Evolutionary conservation across 2,329 filamentous ascomycete species (phyloP), one percentile per base, ranked within the genome.

Genomic region (Aspergillus sp.): DNA sequence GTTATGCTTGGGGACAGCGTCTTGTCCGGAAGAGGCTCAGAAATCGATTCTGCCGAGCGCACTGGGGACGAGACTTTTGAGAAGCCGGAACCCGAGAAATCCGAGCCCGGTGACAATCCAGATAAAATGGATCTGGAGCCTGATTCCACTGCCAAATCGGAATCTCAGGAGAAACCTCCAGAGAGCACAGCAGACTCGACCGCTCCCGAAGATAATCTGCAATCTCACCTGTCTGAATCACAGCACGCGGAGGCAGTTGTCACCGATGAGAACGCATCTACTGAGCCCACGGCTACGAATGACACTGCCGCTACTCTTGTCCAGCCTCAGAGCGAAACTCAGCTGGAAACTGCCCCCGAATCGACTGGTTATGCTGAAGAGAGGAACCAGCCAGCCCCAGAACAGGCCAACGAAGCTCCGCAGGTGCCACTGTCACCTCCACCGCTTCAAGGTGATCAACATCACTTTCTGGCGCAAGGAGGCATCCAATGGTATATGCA

Each of bases 401-500:
- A 80, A 79, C 67, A 80, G 76, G 60, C 80, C 46, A 58, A 54
- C 11, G 52, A 58, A 24, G 48, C 63, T 17, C 62, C 59, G 30
- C 57, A 63, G 44, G 71, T 68, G 46, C 72, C 68, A 58, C 72
- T 68, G 40, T 76, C 72, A 51, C 75, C 74, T 61, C 71, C 75
- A 59, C 76, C 72, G 58, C 70, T 71, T 51, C 70, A 76, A 56
- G 73, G 71, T n/a, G 73, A 77, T 40, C 71, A 77, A 52, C 76
- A 77, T 54, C 67, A 72, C 37, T 78, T 83, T 12, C 78, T 91
- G 45, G 83, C 83, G 2, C 82, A 88, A 49, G 93, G 93, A 57
- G 93, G 93, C 34, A 80, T 96, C 12, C 86, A 91, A 7, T 97
- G 92, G 91, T 96, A 96, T 73, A 83, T 96, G 58, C 85, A 90